These are phyloP conservation scores for Verticillium albo-atrum DNA, from an alignment of 2,329 filamentous ascomycete genomes.

Conservation along the genomic window DNA sequence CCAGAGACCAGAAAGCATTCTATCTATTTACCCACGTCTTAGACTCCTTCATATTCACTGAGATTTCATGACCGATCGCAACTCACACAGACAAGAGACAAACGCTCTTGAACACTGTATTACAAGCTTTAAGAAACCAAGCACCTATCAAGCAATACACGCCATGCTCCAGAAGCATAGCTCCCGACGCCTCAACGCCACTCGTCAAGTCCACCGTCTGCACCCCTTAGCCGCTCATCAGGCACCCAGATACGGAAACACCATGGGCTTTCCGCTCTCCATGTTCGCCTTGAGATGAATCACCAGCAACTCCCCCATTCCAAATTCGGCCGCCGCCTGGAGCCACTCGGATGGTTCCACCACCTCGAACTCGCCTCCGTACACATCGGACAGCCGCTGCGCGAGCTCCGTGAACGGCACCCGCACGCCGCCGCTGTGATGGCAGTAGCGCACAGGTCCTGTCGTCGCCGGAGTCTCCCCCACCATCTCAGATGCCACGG, in stretches of 20 bases:
- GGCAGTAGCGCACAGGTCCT: neutral
- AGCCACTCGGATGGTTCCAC: neutral
- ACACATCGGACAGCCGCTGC: neutral
- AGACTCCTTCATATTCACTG: too few species aligned
- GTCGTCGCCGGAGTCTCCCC: neutral
- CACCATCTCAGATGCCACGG: neutral
- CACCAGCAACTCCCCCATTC: neutral
- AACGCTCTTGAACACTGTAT: too few species aligned
- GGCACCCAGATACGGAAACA: neutral
- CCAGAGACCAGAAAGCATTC: too few species aligned
- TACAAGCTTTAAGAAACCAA: too few species aligned
- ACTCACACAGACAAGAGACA: too few species aligned
- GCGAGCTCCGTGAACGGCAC: neutral
- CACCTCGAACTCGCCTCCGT: neutral
- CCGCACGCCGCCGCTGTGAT: neutral
- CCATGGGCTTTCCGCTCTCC: neutral
- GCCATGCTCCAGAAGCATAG: too few species aligned
- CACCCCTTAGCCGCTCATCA: neutral
- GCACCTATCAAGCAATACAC: too few species aligned
- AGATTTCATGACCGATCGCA: too few species aligned
- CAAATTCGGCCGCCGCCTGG: neutral
- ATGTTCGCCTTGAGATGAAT: neutral
- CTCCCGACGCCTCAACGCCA: too few species aligned
- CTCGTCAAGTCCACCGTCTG: neutral
- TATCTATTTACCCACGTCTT: too few species aligned